Base-by-base conservation (phyloP, 1,139 yeast genomes). In the Hansenula sp. region DNA sequence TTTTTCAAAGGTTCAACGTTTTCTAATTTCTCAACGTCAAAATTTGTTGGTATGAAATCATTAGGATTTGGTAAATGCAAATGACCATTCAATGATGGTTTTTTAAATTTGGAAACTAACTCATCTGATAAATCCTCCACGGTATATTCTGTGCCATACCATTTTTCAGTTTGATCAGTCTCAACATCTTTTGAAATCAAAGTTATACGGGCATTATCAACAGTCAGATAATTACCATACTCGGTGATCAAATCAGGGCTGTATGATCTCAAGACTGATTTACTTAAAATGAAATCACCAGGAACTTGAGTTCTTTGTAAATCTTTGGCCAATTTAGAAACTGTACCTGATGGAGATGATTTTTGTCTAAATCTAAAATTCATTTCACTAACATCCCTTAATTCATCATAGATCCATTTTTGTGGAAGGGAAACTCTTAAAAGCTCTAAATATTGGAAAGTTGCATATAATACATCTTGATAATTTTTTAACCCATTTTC, bases 141-240 rank as follows among this genome's bases (percentile, higher is more conserved):
- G 3, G 76, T 66, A 59, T 89, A 87, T 52, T 85, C 84, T 0
- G 98, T 89, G 5, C 96, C 96, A 59, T 93, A 93, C 96, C 96
- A 91, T 56, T 78, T 72, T 62, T 93, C 99, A 15, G 57, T 70
- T 18, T 65, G 50, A 41, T 67, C 61, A 3, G 68, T 63, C 24
- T 61, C 62, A 28, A 77, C 63, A 8, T 66, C 65, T 52, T 77
- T 80, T 0, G 86, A 74, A 10, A 82, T 70, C 35, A 91, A 61
- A 32, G 75, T 69, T 10, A 79, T 70, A 50, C 91, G 74, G 52
- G 84, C 77, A 55, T 86, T 89, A 24, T 74, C 70, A 0, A 82
- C 74, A 37, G 59, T 73, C 46, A 93, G 68, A 48, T 70, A 70
- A 0, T 64, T 55, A 12, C 77, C 76, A 52, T 76, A 79, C n/a